phyloP scores from a whole-genome alignment of 805 yeast genomes.

The Suhomyces kilbournensis region DNA sequence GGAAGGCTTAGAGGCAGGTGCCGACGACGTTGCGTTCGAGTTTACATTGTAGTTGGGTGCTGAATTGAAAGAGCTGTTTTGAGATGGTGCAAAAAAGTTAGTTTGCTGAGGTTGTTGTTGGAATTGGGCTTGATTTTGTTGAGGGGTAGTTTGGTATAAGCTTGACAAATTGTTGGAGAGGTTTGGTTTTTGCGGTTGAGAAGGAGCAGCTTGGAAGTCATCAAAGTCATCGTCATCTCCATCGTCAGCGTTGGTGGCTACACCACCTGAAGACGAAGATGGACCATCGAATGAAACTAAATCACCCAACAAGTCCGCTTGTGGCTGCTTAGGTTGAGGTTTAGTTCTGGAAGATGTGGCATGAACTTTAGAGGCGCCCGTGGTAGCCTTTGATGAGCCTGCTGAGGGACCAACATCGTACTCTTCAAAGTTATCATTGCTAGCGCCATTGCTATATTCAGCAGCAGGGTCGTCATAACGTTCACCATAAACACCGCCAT shows the following conservation, averaged over 20 bases:
- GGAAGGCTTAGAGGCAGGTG: slow-evolving; percentile 21
- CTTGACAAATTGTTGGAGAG: slow-evolving; percentile 24
- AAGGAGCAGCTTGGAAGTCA: slow-evolving; percentile 73
- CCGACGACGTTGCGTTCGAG: slow-evolving; percentile 25
- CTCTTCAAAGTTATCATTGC: slow-evolving; percentile 53
- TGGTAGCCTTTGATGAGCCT: slow-evolving; percentile 29
- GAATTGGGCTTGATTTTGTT: slow-evolving; percentile 12
- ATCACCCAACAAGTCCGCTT: slow-evolving; percentile 50
- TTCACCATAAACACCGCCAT: slow-evolving; percentile 68
- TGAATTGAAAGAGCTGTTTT: slow-evolving; percentile 9
- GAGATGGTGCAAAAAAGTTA: slow-evolving; percentile 8
- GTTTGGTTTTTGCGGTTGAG: slow-evolving; percentile 20
- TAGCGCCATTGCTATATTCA: slow-evolving; percentile 33
- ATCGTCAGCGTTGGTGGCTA: slow-evolving; percentile 12
- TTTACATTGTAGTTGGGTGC: slow-evolving; percentile 18
- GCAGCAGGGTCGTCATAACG: slow-evolving; percentile 59
- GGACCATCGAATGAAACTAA: slow-evolving; percentile 38
- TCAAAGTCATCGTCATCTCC: slow-evolving; percentile 72
- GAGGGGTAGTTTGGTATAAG: slow-evolving; percentile 24
- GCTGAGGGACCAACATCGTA: slow-evolving; percentile 47
- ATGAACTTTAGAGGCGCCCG: slow-evolving; percentile 32
- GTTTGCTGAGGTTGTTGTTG: slow-evolving; percentile 12
- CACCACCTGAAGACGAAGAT: slow-evolving; percentile 13
- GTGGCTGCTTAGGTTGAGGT: slow-evolving; percentile 29
- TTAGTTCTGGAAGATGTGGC: slow-evolving; percentile 30